phyloP scores from a whole-genome alignment of 306 rosid species.

The Trichosanthes truncata region DNA sequence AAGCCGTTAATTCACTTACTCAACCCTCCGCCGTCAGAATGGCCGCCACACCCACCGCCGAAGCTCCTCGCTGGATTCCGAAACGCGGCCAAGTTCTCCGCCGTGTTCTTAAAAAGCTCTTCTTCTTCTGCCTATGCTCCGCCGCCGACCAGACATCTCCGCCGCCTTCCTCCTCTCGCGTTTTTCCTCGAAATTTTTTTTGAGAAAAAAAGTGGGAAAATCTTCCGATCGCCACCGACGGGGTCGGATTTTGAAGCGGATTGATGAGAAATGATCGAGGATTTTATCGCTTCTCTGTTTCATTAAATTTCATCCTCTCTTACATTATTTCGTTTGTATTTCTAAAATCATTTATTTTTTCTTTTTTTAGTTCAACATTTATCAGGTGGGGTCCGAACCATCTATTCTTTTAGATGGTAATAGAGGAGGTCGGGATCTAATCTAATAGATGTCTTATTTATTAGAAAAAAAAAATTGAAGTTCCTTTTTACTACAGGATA shows the following conservation, averaged over 20 bases:
- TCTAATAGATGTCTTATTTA: no score
- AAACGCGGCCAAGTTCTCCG: constrained; percentile 1
- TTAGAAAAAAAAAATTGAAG: no score
- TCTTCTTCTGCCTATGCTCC: not conserved
- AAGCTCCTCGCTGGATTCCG: not conserved
- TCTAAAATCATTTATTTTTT: not conserved
- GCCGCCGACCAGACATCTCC: not conserved
- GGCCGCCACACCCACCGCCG: not conserved
- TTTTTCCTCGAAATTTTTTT: not conserved
- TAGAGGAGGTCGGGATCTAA: no score
- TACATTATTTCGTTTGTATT: not conserved
- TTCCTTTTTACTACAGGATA: no score
- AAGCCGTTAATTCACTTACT: not conserved
- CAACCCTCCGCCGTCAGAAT: not conserved
- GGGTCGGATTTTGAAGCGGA: not conserved
- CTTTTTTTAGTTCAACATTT: not conserved
- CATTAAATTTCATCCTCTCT: not conserved
- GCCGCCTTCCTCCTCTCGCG: not conserved
- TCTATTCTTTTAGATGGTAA: no score
- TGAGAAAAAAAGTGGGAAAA: not conserved
- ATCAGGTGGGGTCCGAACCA: no score
- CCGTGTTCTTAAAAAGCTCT: not conserved
- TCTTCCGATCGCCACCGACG: not conserved
- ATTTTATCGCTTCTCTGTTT: not conserved
- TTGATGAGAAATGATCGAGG: not conserved